A percentile compares a stretch with the other conserved stretches of the same genome.
Evolutionary conservation across 768 basidiomycete species (phyloP).

Genomic region (Rossbeevera mucosa): DNA sequence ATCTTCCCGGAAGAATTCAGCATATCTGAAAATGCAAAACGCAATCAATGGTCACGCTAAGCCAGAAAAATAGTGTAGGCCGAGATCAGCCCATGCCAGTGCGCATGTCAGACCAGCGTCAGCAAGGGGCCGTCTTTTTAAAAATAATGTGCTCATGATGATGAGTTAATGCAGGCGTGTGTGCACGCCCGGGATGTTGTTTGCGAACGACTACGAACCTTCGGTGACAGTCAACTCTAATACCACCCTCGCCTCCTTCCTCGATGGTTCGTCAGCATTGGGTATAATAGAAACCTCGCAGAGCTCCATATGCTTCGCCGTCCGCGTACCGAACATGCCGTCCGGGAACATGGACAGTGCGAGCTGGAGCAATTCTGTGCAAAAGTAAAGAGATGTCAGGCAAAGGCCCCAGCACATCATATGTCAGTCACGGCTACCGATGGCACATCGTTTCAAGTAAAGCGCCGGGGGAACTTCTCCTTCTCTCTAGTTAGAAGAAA

Average conservation of each 20-base stretch:
- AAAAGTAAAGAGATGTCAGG: background rate
- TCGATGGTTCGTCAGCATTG: conserved; percentile 33
- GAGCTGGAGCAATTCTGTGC: conserved; percentile 33
- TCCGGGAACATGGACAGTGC: conserved; percentile 35
- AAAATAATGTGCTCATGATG: no score
- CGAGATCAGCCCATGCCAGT: no score
- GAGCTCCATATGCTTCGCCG: conserved; percentile 14
- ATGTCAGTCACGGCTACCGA: background rate
- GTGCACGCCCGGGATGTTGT: no score
- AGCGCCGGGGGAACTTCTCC: no score
- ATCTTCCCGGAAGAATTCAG: conserved; percentile 35
- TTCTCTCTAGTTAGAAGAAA: no score
- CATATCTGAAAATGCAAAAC: conserved; percentile 36
- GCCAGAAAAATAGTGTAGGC: no score
- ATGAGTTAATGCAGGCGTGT: no score
- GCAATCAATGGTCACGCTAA: no score
- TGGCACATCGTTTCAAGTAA: no score
- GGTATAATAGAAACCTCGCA: conserved; percentile 39
- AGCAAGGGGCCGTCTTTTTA: no score
- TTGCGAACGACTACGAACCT: conserved; percentile 30
- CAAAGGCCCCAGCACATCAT: background rate
- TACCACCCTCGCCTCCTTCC: conserved; percentile 36
- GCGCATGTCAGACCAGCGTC: no score
- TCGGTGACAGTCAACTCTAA: conserved; percentile 41
- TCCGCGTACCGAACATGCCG: conserved; percentile 17